These are phyloP conservation scores for Aspergillus sparsus DNA, from an alignment of 495 filamentous ascomycete genomes.

Conservation along the genomic window DNA sequence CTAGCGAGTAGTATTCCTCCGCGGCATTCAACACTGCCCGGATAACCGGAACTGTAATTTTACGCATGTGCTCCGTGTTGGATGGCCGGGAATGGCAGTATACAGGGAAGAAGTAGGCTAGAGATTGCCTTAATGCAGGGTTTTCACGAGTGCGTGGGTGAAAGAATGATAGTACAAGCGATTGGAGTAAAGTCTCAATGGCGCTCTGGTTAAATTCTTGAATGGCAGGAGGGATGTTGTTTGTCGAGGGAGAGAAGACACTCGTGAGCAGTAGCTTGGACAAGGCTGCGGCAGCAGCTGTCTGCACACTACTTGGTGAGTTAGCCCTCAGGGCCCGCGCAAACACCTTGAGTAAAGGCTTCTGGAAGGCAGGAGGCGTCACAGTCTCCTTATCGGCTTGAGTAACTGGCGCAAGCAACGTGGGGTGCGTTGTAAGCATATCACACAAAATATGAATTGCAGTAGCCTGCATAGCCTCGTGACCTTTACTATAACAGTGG, in stretches of 20 bases:
- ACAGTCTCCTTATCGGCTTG: constrained; percentile 45
- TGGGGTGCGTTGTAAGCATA: constrained; percentile 84
- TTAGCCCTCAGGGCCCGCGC: constrained; percentile 70
- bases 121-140: constrained; percentile 81
- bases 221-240: constrained; percentile 46
- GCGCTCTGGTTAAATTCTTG: constrained; percentile 47
- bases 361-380: constrained; percentile 48
- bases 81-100: constrained; percentile 81
- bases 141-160: constrained; percentile 82
- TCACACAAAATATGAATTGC: constrained; percentile 92
- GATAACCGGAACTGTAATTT: constrained; percentile 66
- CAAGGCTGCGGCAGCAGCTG: constrained; percentile 76
- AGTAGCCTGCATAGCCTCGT: constrained; percentile 83
- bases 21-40: constrained; percentile 57
- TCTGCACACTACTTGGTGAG: constrained; percentile 71
- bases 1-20: constrained; percentile 51
- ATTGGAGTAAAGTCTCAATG: constrained; percentile 71
- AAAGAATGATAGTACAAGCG: constrained; percentile 83
- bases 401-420: constrained; percentile 58
- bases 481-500: constrained; percentile 92
- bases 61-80: constrained; percentile 78
- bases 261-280: constrained; percentile 82
- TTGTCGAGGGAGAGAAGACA: constrained; percentile 45
- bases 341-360: constrained; percentile 74
- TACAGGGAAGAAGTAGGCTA: constrained; percentile 95